Percentiles rank a stretch among this genome's conserved stretches.
These are phyloP conservation scores for Brassica cretica DNA, from an alignment of 345 rosid genomes.

Conservation along the genomic window DNA sequence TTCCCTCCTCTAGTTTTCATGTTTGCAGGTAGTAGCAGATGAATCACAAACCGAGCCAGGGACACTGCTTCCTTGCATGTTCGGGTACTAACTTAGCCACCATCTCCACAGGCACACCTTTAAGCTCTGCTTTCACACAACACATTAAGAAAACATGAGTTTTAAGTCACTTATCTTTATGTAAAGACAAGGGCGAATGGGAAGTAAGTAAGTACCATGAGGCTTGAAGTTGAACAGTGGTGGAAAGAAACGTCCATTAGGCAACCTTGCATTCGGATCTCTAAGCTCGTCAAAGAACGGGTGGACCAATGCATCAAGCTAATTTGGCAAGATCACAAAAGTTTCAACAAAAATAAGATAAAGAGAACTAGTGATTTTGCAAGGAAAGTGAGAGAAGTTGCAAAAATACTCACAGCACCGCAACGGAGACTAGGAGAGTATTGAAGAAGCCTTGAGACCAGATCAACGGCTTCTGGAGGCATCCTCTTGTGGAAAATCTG, in stretches of 20 bases:
- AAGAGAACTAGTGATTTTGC: neutral
- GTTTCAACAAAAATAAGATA: slow-evolving; percentile 15
- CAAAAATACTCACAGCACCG: slow-evolving; percentile 69
- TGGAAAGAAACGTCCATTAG: slow-evolving; percentile 88
- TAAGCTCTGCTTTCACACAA: slow-evolving; percentile 61
- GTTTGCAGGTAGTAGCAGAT: slow-evolving; percentile 26
- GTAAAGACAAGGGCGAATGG: neutral
- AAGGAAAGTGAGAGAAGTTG: slow-evolving; percentile 5
- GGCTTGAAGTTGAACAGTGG: slow-evolving; percentile 93
- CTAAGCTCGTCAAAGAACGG: slow-evolving; percentile 98
- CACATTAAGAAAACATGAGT: neutral
- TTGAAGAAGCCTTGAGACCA: slow-evolving; percentile 90
- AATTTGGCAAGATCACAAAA: slow-evolving; percentile 9
- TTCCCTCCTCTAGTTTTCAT: slow-evolving; percentile 26
- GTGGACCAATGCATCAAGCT: slow-evolving; percentile 87
- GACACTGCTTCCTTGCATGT: slow-evolving; percentile 52
- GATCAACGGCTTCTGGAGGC: slow-evolving; percentile 98
- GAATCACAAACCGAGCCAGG: slow-evolving; percentile 44
- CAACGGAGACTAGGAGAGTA: slow-evolving; percentile 95
- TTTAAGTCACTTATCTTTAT: neutral
- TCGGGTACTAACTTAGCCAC: slow-evolving; percentile 48
- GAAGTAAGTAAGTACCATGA: slow-evolving; percentile 54
- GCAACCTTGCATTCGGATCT: slow-evolving; percentile 72
- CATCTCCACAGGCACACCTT: slow-evolving; percentile 52
- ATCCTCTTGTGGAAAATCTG: slow-evolving; percentile 94